Base-by-base conservation (phyloP, 352 stramenopile genomes). In the Plasmopara viticola region DNA sequence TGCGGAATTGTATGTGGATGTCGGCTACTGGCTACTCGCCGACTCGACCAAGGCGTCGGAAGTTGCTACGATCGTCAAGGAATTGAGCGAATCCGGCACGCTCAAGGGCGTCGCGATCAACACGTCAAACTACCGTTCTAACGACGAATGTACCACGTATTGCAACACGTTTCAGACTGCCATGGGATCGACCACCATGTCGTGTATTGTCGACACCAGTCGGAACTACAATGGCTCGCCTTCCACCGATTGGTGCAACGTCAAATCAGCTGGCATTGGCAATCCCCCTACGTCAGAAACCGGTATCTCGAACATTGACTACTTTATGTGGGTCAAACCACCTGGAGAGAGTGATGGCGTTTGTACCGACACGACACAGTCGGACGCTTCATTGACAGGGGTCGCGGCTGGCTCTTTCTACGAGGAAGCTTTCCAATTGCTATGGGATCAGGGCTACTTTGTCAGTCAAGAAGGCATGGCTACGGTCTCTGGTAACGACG, bases 401-500 rank as follows among this genome's bases (percentile, higher is more conserved):
- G 70, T 75, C 6, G 62, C 52, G 0, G 72, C 76, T 8, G 76
- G 79, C 5, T 28, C 64, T 6, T 90, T 90, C 60, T 87, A 84
- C 47, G 37, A 62, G 8, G 63, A 84, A 1, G 59, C 56, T 18
- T 87, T 90, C 46, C 55, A 62, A 45, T 20, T 56, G 30, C 65
- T 90, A 14, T 90, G 77, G 75, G 66, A 90, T 57, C 64, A 87
- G 53, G 79, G 79, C 1, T 86, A 75, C 61, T 86, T 86, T 42
- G 76, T 87, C 20, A 58, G 60, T n/a, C 45, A 64, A 38, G 15
- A 62, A 34, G 53, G 58, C 0, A 67, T 67, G 58, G 29, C 60
- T 12, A 55, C 53, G 40, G 64, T 60, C 48, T 55, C 51, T 14
- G 53, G 47, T 34, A 51, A 42, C 29, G 61, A 37, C n/a, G 58